Base-by-base conservation (phyloP, 306 rosid genomes). In the Cyclanthera cordifolia region DNA sequence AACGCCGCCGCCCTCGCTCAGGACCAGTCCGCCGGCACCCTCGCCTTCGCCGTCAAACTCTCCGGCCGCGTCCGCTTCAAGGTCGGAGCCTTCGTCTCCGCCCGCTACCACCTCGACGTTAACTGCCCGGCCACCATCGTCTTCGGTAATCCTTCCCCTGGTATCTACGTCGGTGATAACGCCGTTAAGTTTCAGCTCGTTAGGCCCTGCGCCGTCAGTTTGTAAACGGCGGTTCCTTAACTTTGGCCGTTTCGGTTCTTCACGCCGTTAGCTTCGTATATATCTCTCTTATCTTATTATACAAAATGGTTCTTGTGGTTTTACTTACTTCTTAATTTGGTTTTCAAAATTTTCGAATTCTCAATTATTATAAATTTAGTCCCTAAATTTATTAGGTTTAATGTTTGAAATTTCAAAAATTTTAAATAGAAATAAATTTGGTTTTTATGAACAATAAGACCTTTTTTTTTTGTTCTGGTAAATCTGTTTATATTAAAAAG, bases 31-130 rank as follows among this genome's bases (percentile, higher is more conserved):
- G 24, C 20, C 75, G 99, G 96, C 1, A 66, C 82, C 27, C 59
- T 94, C 30, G 1, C 49, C 4, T 10, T 88, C 14, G 17, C 37
- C 20, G 45, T 94, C 80, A 88, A 72, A 77, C 20, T 77, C 2
- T 89, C 86, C 55, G 99, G 97, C 0, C 73, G 89, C 37, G 99
- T 90, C 34, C 83, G 99, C 5, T 94, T 85, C 84, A 94, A 90
- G 54, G 88, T 94, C 11, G 99, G 97, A 6, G 2, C 96, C 3
- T 90, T 94, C 73, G 41, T 82, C 47, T 59, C 97, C 3, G 81
- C 95, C 9, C 82, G 49, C 24, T 94, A 94, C 75, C 96, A 94
- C 71, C 13, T 94, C 51, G 51, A 86, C 74, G 90, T 86, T 2
- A 82, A 74, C 20, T 94, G 99, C 25, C 94, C 83, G 2, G 99